phyloP scores from a whole-genome alignment of 2,329 filamentous ascomycete genomes.

The Trichoderma sp. region DNA sequence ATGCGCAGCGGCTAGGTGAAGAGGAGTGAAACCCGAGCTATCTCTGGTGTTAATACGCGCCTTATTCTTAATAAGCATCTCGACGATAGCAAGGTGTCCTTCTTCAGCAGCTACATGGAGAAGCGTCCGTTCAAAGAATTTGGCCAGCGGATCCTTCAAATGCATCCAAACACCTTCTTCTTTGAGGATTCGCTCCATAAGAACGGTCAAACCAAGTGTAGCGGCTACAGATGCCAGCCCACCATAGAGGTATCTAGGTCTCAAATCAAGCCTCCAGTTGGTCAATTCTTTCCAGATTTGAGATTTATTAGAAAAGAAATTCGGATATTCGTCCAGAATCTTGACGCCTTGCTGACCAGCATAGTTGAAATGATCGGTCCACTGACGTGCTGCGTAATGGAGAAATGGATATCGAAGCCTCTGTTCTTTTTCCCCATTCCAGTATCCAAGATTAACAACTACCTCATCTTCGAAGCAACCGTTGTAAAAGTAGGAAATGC shows the following conservation, averaged over 20 bases:
- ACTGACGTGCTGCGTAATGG: background rate
- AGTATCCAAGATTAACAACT: too few relatives aligned
- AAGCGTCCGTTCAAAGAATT: background rate
- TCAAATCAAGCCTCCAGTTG: too few relatives aligned
- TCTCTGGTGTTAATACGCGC: background rate
- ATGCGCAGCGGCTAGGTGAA: background rate
- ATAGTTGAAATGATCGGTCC: background rate
- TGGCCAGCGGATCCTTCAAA: background rate
- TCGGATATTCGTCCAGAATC: background rate
- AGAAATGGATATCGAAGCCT: background rate
- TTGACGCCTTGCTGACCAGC: background rate
- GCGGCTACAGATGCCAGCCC: too few relatives aligned
- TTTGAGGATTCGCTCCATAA: background rate
- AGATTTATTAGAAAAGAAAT: background rate
- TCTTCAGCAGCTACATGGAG: background rate
- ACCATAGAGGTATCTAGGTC: too few relatives aligned
- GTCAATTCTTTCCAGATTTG: background rate
- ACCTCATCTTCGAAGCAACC: background rate
- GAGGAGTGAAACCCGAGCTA: background rate
- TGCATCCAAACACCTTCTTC: background rate
- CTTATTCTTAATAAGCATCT: background rate
- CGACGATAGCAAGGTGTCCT: background rate
- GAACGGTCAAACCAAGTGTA: background rate
- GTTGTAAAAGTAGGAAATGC: background rate
- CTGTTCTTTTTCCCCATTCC: too few relatives aligned